Conservation (phyloP, 1,284 basidiomycete species). For the Apiotrichum gracile region DNA sequence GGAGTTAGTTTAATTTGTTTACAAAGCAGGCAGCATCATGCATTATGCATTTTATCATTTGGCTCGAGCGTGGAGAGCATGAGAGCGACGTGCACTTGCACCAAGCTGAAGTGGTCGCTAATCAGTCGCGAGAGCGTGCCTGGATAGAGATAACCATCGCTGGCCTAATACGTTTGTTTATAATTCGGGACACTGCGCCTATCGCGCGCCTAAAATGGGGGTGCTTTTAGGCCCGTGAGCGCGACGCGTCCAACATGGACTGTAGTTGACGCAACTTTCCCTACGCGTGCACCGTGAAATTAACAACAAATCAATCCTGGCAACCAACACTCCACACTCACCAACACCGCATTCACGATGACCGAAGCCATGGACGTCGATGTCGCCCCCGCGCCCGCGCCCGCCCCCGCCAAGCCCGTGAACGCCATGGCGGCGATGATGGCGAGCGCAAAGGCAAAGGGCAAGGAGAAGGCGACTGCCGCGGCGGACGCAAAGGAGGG, state of each 20-base stretch:
- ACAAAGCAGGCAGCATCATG: neutral
- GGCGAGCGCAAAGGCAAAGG: constrained; percentile 36
- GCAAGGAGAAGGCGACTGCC: constrained; percentile 34
- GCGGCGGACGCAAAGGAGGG: constrained; percentile 36
- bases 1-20: neutral
- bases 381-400: constrained; percentile 6
- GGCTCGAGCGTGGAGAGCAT: too few relatives aligned
- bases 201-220: neutral
- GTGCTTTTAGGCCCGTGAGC: neutral
- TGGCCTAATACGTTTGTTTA: too few relatives aligned
- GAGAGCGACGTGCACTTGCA: too few relatives aligned
- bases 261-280: neutral
- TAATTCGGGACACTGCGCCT: too few relatives aligned
- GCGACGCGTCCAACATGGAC: neutral
- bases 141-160: too few relatives aligned
- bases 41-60: neutral
- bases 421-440: constrained; percentile 44
- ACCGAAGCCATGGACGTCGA: constrained; percentile 29
- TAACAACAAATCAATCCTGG: neutral
- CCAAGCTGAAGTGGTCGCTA: too few relatives aligned
- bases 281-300: neutral
- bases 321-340: neutral
- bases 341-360: constrained; percentile 5
- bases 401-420: constrained; percentile 9
- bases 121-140: too few relatives aligned